Base-by-base conservation (phyloP, 257 asterid genomes). In the Gardenia jasminoides region DNA sequence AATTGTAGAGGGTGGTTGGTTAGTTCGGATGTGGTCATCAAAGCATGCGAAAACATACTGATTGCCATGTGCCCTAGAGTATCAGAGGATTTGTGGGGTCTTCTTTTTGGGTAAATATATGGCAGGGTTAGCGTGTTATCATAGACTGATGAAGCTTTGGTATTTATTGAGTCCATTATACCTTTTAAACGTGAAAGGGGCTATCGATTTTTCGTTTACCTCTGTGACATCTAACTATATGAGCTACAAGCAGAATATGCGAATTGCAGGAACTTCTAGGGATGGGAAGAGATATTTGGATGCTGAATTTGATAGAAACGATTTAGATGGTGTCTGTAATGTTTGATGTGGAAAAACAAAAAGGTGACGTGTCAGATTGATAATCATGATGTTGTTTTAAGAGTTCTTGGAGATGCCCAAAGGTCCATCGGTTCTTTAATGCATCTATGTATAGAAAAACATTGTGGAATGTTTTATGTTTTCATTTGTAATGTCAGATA, bases 11-110 rank as follows among this genome's bases (percentile, higher is more conserved):
- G 84, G 90, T 15, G 82, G 89, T 28, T 89, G 97, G 93, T 78
- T 91, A 3, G 87, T 84, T 39, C 88, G 90, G 8, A 83, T 76
- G 41, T 89, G 91, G 92, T 76, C 94, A 30, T 82, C 93, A 8
- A 91, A 88, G 80, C 86, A 91, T 3, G 87, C 79, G 64, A 88
- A 78, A 80, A 85, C 88, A 41, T 89, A 90, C 85, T 90, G 88
- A 88, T 36, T 47, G 41, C 3, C 33, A 64, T 67, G 15, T 26
- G 65, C 59, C 50, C 59, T 2, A 11, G 59, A 58, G 61, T 58
- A 52, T 67, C 72, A 48, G 31, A 64, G 13, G 75, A 66, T 52
- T 30, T 11, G 54, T 26, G 30, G 17, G 39, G 56, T 69, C 47
- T 69, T 62, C 11, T 66, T 46, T 13, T 46, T 47, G n/a, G 28